phyloP scores from a whole-genome alignment of 805 yeast genomes.

The Ogataea methylovora region DNA sequence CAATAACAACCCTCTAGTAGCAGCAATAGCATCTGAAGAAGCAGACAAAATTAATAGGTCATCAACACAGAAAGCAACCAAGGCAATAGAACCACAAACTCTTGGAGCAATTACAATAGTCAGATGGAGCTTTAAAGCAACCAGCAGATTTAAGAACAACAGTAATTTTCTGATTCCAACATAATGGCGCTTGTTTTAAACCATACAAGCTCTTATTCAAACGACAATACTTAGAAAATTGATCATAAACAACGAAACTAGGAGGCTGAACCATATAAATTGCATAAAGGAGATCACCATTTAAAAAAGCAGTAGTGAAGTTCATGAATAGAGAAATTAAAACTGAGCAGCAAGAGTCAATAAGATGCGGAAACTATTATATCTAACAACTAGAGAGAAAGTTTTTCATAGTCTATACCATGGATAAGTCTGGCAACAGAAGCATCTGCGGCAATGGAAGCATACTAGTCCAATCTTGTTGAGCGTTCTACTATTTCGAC shows the following conservation, averaged over 20 bases:
- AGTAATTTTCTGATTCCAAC: slow-evolving; percentile 2
- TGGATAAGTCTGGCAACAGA: not conserved
- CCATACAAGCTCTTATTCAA: not conserved
- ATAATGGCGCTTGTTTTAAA: slow-evolving; percentile 1
- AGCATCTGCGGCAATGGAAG: not conserved
- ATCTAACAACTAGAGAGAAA: slow-evolving; percentile 1
- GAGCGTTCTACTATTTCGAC: too few relatives aligned
- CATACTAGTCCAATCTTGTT: not conserved
- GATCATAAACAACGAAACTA: not conserved
- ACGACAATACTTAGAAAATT: not conserved
- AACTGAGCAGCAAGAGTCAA: slow-evolving; percentile 4
- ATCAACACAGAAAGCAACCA: too few relatives aligned
- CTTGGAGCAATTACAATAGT: slow-evolving; percentile 1
- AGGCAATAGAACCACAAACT: slow-evolving; percentile 1
- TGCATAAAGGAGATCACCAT: slow-evolving; percentile 5
- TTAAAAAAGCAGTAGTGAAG: slow-evolving; percentile 8
- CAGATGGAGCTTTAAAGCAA: slow-evolving; percentile 1
- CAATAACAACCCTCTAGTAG: too few relatives aligned
- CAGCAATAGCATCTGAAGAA: too few relatives aligned
- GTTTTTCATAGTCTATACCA: slow-evolving; percentile 4
- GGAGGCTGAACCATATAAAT: slow-evolving; percentile 4
- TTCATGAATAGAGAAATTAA: slow-evolving; percentile 5
- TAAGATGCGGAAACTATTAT: slow-evolving; percentile 4
- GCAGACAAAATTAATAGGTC: too few relatives aligned
- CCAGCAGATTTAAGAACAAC: slow-evolving; percentile 1